These are phyloP conservation scores for Agaricus subrufescens DNA, from an alignment of 768 basidiomycete genomes.

Conservation along the genomic window DNA sequence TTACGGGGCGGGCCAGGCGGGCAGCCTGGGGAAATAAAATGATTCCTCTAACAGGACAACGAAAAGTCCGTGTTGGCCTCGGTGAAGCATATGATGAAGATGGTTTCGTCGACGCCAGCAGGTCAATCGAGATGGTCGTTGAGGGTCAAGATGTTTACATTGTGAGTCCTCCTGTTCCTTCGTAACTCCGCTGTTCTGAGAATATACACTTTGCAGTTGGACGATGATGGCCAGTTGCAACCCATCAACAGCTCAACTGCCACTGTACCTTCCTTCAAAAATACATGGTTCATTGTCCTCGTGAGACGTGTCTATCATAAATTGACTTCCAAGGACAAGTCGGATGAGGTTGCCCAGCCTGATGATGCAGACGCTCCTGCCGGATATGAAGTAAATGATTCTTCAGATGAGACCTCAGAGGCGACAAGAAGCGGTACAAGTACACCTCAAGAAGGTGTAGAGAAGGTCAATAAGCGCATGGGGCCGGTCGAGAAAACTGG, in stretches of 20 bases:
- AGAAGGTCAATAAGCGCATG: constrained; percentile 16
- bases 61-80: constrained; percentile 76
- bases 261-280: constrained; percentile 45
- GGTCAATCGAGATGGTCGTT: constrained; percentile 76
- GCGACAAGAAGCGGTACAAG: constrained; percentile 34
- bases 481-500: constrained; percentile 49
- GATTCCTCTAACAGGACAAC: constrained; percentile 53
- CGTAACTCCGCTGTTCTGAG: neutral
- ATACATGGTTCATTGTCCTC: constrained; percentile 69
- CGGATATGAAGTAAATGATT: constrained; percentile 25
- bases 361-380: constrained; percentile 3
- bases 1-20: constrained; percentile 55
- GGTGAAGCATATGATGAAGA: constrained; percentile 56
- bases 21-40: constrained; percentile 84
- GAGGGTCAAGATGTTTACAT: constrained; percentile 72
- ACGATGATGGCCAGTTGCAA: constrained; percentile 52
- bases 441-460: constrained; percentile 30
- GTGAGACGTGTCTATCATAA: constrained; percentile 28
- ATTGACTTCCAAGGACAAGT: constrained; percentile 20
- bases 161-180: constrained; percentile 37
- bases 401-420: constrained; percentile 41
- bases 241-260: constrained; percentile 58
- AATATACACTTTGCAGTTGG: constrained; percentile 40
- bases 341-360: constrained; percentile 7
- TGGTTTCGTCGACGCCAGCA: constrained; percentile 43